These are phyloP conservation scores for Phaeotremella skinneri DNA, from an alignment of 768 basidiomycete species.

Conservation along the genomic window DNA sequence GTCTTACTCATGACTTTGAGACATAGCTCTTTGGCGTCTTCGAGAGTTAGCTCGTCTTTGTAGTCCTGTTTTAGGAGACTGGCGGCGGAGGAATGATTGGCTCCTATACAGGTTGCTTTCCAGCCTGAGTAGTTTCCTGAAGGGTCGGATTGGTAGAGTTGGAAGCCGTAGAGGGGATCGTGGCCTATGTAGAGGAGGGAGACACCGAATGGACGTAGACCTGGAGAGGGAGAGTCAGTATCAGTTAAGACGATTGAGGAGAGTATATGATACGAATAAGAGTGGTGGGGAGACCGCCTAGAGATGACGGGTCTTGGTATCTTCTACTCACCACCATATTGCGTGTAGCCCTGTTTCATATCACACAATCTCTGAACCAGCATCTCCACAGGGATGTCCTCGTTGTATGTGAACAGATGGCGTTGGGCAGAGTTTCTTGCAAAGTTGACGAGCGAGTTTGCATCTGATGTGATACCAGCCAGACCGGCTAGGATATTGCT, in stretches of 20 bases:
- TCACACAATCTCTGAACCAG: constrained; percentile 91
- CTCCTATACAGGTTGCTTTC: constrained; percentile 98
- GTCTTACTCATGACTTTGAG: constrained; percentile 98
- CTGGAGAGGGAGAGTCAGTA: constrained; percentile 53
- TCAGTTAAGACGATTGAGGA: constrained; percentile 1
- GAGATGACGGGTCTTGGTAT: not conserved
- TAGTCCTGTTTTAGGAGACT: constrained; percentile 91
- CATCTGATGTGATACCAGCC: constrained; percentile 93
- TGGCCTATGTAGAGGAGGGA: constrained; percentile 95
- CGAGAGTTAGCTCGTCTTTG: constrained; percentile 86
- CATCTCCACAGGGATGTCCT: constrained; percentile 96
- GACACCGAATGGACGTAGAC: constrained; percentile 96
- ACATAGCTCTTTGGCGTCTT: constrained; percentile 88
- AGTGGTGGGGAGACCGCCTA: constrained; percentile 4
- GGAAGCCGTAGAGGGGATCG: constrained; percentile 92
- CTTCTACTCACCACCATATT: constrained; percentile 74
- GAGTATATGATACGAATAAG: constrained; percentile 7
- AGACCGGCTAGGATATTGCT: constrained; percentile 95
- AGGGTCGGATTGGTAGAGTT: constrained; percentile 96
- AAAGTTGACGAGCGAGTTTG: constrained; percentile 94
- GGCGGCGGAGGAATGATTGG: constrained; percentile 70
- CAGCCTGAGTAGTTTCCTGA: constrained; percentile 98
- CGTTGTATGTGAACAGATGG: constrained; percentile 86
- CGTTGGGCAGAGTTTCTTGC: constrained; percentile 85
- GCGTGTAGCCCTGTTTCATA: constrained; percentile 98